Conservation (phyloP, 345 rosid species). For the Populus ilicifolia region DNA sequence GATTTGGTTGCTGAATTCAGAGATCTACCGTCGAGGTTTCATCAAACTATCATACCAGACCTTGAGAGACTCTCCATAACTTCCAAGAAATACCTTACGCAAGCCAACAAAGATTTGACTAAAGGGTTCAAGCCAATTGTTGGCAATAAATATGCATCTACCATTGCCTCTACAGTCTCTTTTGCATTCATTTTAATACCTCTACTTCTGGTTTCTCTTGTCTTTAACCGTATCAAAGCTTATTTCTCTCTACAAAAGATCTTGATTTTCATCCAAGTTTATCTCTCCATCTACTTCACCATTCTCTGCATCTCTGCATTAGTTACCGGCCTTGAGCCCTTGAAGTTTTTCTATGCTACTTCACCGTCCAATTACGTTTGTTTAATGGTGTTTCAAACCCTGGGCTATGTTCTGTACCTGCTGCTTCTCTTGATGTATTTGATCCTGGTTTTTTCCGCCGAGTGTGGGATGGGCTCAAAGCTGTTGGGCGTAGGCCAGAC, state of each 20-base stretch:
- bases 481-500: constrained; percentile 67
- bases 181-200: constrained; percentile 72
- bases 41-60: constrained; percentile 69
- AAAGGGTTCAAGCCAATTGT: constrained; percentile 76
- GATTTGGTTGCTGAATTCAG: constrained; percentile 68
- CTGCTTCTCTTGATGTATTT: constrained; percentile 71
- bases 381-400: constrained; percentile 69
- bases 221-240: constrained; percentile 70
- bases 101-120: constrained; percentile 78
- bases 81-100: constrained; percentile 66
- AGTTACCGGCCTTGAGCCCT: constrained; percentile 77
- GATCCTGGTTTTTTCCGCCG: constrained; percentile 72
- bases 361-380: constrained; percentile 67
- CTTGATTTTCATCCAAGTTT: constrained; percentile 76
- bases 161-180: constrained; percentile 60
- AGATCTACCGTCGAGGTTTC: constrained; percentile 73
- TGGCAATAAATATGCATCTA: constrained; percentile 71
- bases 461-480: constrained; percentile 54
- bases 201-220: constrained; percentile 66
- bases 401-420: constrained; percentile 70
- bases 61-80: constrained; percentile 68
- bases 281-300: constrained; percentile 90
- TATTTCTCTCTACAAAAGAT: constrained; percentile 83
- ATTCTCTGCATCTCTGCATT: constrained; percentile 72
- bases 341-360: constrained; percentile 75